phyloP scores from a whole-genome alignment of 2,329 filamentous ascomycete genomes.

The Fusarium sp. region DNA sequence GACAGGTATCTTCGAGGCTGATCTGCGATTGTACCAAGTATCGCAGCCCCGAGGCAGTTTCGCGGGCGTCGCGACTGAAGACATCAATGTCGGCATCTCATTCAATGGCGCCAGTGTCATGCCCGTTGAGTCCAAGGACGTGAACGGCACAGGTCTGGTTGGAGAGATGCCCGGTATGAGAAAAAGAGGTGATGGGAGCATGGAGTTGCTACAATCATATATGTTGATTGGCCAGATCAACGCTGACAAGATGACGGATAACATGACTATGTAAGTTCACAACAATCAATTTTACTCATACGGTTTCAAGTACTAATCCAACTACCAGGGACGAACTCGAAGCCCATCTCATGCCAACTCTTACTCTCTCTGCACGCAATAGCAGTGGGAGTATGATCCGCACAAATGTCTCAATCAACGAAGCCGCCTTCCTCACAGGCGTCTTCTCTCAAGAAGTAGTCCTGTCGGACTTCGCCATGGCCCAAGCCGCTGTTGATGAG shows the following conservation, averaged over 20 bases:
- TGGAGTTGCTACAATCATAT: conserved; percentile 69
- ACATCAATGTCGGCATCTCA: conserved; percentile 66
- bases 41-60: conserved; percentile 68
- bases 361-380: conserved; percentile 72
- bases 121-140: conserved; percentile 42
- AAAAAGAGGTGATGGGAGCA: conserved; percentile 42
- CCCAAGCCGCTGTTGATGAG: conserved; percentile 62
- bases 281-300: conserved; percentile 16
- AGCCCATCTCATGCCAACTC: conserved; percentile 73
- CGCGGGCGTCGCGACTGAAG: conserved; percentile 60
- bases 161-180: conserved; percentile 31
- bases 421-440: conserved; percentile 77
- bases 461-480: conserved; percentile 62
- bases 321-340: conserved; percentile 66
- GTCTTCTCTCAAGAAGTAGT: conserved; percentile 72
- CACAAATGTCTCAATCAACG: conserved; percentile 75
- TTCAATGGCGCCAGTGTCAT: conserved; percentile 63
- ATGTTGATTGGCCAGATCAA: conserved; percentile 78
- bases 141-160: conserved; percentile 44
- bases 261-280: conserved; percentile 70
- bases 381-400: conserved; percentile 63
- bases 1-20: conserved; percentile 79
- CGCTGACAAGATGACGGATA: conserved; percentile 61
- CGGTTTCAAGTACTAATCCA: conserved; percentile 16
- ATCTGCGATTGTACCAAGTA: conserved; percentile 79